These are phyloP conservation scores for Kluyveromyces wickerhamii DNA, from an alignment of 805 yeast species.

Conservation along the genomic window DNA sequence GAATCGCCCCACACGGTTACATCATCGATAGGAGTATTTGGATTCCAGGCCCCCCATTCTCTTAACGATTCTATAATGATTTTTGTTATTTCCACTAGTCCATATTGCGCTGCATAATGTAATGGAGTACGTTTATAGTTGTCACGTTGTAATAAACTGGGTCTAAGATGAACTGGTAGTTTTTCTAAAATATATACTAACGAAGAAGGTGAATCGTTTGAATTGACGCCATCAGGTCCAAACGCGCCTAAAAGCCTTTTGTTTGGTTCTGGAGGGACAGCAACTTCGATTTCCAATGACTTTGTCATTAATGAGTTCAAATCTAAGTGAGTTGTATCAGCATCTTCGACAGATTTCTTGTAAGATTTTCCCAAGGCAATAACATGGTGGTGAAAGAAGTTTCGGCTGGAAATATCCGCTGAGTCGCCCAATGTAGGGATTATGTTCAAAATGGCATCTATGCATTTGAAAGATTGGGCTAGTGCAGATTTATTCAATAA, in stretches of 20 bases:
- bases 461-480: slow-evolving; percentile 45
- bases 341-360: slow-evolving; percentile 16
- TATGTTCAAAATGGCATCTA: slow-evolving; percentile 44
- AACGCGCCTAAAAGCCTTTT: slow-evolving; percentile 43
- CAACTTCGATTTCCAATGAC: slow-evolving; percentile 28
- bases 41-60: slow-evolving; percentile 53
- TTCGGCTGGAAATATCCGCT: slow-evolving; percentile 71
- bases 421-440: slow-evolving; percentile 52
- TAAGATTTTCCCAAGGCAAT: slow-evolving; percentile 67
- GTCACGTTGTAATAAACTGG: slow-evolving; percentile 58
- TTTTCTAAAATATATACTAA: slow-evolving; percentile 50
- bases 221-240: slow-evolving; percentile 56
- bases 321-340: neutral
- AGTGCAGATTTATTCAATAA: slow-evolving; percentile 60
- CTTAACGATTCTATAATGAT: slow-evolving; percentile 48
- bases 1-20: slow-evolving; percentile 55
- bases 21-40: slow-evolving; percentile 47
- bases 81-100: slow-evolving; percentile 55
- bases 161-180: slow-evolving; percentile 46
- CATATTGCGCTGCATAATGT: slow-evolving; percentile 86
- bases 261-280: slow-evolving; percentile 46
- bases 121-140: slow-evolving; percentile 75
- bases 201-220: slow-evolving; percentile 52
- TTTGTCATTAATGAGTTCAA: slow-evolving; percentile 8
- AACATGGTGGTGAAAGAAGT: slow-evolving; percentile 77